A percentile compares a stretch with the other conserved stretches of the same genome.
phyloP scores from a whole-genome alignment of 2,329 filamentous ascomycete genomes.

The Trichoderma koningiopsis region DNA sequence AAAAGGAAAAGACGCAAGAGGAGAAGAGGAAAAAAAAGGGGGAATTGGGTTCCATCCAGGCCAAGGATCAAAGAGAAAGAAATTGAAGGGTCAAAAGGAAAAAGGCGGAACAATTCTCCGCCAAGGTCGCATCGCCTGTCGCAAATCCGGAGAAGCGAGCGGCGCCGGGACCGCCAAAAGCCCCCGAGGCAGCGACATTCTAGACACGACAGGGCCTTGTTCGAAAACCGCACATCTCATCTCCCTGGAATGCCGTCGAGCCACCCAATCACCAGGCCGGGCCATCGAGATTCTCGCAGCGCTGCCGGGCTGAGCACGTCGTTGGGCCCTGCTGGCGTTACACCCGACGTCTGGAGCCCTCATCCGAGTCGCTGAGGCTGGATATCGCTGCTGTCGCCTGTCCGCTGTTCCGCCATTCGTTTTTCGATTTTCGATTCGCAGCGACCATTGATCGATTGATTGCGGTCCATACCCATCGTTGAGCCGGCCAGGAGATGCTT shows the following conservation, averaged over 20 bases:
- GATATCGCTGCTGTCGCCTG: not conserved
- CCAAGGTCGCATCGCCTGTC: not conserved
- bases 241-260: constrained; percentile 16
- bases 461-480: not conserved
- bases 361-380: not conserved
- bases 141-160: not conserved
- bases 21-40: not conserved
- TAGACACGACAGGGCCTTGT: not conserved
- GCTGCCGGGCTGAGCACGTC: constrained; percentile 2
- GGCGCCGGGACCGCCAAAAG: not conserved
- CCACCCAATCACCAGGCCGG: constrained; percentile 2
- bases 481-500: not conserved
- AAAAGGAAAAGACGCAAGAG: not conserved
- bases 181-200: not conserved
- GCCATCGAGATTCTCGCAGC: constrained; percentile 18
- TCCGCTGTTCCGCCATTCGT: not conserved
- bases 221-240: not conserved
- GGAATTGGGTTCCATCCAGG: not conserved
- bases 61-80: not conserved
- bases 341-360: constrained; percentile 16
- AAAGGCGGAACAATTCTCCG: constrained; percentile 24
- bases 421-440: not conserved
- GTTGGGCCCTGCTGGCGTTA: constrained; percentile 14
- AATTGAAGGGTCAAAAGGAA: not conserved
- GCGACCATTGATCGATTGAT: not conserved